A percentile compares a stretch with the other conserved stretches of the same genome.
These are phyloP conservation scores for Leccinum pachyderme DNA, from an alignment of 1,284 basidiomycete species.

Conservation along the genomic window DNA sequence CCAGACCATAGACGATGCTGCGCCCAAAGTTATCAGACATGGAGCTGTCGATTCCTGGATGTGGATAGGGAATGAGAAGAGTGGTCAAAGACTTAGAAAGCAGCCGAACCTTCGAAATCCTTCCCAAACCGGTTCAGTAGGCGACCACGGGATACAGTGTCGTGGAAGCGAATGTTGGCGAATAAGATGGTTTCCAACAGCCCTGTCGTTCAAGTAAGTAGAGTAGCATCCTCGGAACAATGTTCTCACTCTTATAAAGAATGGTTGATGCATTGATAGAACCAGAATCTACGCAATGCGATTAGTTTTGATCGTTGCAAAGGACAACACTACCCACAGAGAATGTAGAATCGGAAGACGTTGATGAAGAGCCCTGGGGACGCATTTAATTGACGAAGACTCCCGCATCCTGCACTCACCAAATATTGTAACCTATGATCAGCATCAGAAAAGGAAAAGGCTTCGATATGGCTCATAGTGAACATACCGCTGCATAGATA, in stretches of 20 bases:
- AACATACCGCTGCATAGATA: constrained; percentile 67
- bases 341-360: constrained; percentile 66
- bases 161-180: constrained; percentile 91
- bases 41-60: constrained; percentile 75
- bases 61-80: not conserved
- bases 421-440: constrained; percentile 39
- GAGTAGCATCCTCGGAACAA: not conserved
- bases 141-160: constrained; percentile 85
- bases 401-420: constrained; percentile 27
- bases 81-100: not conserved
- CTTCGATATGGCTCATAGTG: not conserved
- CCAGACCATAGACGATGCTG: constrained; percentile 61
- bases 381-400: constrained; percentile 8
- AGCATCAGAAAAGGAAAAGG: constrained; percentile 7
- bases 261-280: constrained; percentile 68
- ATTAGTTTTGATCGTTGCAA: constrained; percentile 10
- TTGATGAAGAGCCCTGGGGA: constrained; percentile 56
- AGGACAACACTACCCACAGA: constrained; percentile 45
- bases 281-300: constrained; percentile 48
- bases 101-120: constrained; percentile 78
- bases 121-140: constrained; percentile 90
- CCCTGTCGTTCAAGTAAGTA: constrained; percentile 36
- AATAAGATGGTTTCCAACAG: constrained; percentile 86
- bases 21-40: constrained; percentile 86
- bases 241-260: constrained; percentile 65